A percentile compares a stretch with the other conserved stretches of the same genome.
Conservation (phyloP, 495 filamentous ascomycete genomes). For the Talaromyces nanjingensis region DNA sequence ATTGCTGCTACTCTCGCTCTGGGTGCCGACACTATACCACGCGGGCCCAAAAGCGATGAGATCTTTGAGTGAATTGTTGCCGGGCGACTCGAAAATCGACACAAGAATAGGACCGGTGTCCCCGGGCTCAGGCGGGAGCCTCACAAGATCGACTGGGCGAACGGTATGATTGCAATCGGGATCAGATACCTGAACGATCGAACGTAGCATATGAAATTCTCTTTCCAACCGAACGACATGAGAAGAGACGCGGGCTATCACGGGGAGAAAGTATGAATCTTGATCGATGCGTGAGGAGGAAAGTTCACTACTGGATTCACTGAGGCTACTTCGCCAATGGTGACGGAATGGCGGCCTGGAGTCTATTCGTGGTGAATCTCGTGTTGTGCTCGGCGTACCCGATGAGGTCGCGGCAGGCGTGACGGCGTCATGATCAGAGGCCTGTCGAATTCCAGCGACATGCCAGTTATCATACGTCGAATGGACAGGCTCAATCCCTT, state of each 20-base stretch:
- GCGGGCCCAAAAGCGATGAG: constrained; percentile 72
- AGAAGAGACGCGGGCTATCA: constrained; percentile 72
- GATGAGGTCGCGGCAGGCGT: constrained; percentile 41
- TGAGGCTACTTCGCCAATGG: constrained; percentile 35
- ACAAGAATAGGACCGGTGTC: constrained; percentile 61
- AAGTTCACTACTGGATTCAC: constrained; percentile 46
- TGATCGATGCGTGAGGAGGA: constrained; percentile 31
- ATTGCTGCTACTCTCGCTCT: constrained; percentile 40
- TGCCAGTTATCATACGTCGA: constrained; percentile 80
- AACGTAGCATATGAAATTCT: constrained; percentile 71
- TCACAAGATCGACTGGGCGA: constrained; percentile 64
- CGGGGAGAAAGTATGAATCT: constrained; percentile 38
- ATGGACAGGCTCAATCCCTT: constrained; percentile 61
- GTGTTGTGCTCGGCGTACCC: constrained; percentile 36
- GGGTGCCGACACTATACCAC: constrained; percentile 49
- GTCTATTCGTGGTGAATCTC: constrained; percentile 40
- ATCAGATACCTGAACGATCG: constrained; percentile 62
- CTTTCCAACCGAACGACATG: constrained; percentile 76
- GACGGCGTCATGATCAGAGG: constrained; percentile 30
- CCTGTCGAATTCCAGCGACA: constrained; percentile 46
- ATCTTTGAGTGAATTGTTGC: constrained; percentile 62
- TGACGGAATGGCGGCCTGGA: constrained; percentile 26
- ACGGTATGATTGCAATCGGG: constrained; percentile 67
- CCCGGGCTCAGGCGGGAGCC: constrained; percentile 54
- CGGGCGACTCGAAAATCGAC: constrained; percentile 72